Evolutionary conservation across 1,284 basidiomycete species (phyloP), one percentile per base, ranked within the genome.

Genomic region (Baeospora myosura): DNA sequence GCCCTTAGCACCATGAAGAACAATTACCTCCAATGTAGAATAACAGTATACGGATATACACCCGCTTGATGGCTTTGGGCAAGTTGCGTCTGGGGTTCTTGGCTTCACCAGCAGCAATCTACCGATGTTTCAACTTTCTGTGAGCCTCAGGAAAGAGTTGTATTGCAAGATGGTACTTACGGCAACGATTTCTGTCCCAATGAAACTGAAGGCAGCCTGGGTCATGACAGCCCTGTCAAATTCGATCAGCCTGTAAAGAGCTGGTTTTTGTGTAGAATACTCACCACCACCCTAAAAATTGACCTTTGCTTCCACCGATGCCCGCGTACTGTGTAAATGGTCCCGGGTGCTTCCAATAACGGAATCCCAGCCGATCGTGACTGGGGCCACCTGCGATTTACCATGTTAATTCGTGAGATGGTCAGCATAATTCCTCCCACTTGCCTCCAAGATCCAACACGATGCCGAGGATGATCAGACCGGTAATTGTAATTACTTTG

Each of bases 111-210:
- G 88, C 88, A 42, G 89, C 86, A 52, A 92, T 83, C 74, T 77
- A 49, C 4, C 22, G 23, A 17, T 21, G 16, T 26, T 12, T 36
- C 18, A 36, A 21, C 17, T 30, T 11, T 16, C n/a, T 20, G 4
- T 35, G 4, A 35, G 12, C 18, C n/a, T 35, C 14, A 35, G 18
- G 20, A 35, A 21, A 33, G 38, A 21, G 22, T 16, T 41, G 24
- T 14, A 5, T 24, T 7, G 8, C 18, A 20, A 42, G 34, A 45
- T 31, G 34, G n/a, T 57, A 58, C 81, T 72, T 61, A 92, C 81
- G 26, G 88, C 89, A 31, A 93, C 85, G 48, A 93, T 85, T 60
- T 94, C 91, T 6, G 88, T 90, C 38, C 79, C 75, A 47, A 81
- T 78, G 67, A 81, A 92, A 8, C 82, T 85, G 69, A 93, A 93